Conservation (phyloP, 306 rosid species). For the Lathyrus aphaca region DNA sequence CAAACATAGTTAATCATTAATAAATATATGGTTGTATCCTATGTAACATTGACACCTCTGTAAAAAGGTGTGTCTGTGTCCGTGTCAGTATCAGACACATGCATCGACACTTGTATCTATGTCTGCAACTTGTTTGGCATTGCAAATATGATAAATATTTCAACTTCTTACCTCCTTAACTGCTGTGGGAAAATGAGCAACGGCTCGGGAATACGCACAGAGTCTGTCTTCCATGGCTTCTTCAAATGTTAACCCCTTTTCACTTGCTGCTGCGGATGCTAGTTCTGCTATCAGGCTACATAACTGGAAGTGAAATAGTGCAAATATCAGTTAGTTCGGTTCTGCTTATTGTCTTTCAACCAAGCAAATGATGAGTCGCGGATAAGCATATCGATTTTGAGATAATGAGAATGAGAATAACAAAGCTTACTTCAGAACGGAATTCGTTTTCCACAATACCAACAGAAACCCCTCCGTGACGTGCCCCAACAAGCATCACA, state of each 20-base stretch:
- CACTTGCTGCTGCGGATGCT: constrained; percentile 73
- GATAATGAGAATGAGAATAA: constrained; percentile 15
- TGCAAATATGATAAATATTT: neutral
- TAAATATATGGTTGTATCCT: no score
- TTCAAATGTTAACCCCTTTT: constrained; percentile 74
- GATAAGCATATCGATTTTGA: constrained; percentile 14
- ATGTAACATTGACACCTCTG: no score
- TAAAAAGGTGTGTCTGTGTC: no score
- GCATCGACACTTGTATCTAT: no score
- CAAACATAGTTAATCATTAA: constrained; percentile 23
- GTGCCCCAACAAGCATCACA: constrained; percentile 96
- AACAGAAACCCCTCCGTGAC: constrained; percentile 78
- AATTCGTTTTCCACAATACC: constrained; percentile 85
- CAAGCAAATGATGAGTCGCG: constrained; percentile 8
- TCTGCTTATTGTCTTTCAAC: constrained; percentile 3
- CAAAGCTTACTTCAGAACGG: constrained; percentile 74
- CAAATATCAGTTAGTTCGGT: constrained; percentile 27
- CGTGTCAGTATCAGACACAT: no score
- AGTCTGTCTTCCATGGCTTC: constrained; percentile 78
- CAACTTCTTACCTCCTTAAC: constrained; percentile 76
- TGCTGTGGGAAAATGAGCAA: constrained; percentile 94
- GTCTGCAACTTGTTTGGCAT: neutral
- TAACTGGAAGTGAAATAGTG: constrained; percentile 70
- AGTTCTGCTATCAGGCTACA: constrained; percentile 78
- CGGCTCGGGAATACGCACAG: constrained; percentile 86